phyloP scores from a whole-genome alignment of 1,284 basidiomycete genomes.

The Ustilago nuda region DNA sequence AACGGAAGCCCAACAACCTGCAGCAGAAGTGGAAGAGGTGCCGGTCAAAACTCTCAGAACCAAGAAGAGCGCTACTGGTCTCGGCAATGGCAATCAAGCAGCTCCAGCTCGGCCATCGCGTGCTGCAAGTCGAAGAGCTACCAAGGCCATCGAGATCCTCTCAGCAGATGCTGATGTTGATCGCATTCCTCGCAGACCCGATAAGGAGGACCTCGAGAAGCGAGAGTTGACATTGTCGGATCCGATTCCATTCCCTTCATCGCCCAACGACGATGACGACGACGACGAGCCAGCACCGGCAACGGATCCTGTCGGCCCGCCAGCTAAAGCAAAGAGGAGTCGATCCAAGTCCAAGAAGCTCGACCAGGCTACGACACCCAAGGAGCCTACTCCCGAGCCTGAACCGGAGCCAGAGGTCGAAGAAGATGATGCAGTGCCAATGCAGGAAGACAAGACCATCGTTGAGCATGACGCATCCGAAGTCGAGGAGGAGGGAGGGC shows the following conservation, averaged over 20 bases:
- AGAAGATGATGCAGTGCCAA: constrained; percentile 12
- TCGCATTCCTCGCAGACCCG: constrained; percentile 32
- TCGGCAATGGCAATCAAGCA: constrained; percentile 28
- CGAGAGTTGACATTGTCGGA: constrained; percentile 33
- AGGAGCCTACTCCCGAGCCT: constrained; percentile 9
- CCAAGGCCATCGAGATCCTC: constrained; percentile 37
- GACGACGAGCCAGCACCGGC: constrained; percentile 13
- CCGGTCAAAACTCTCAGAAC: constrained; percentile 22
- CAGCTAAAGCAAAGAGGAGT: constrained; percentile 30
- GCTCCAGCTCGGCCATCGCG: constrained; percentile 24
- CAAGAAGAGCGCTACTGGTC: constrained; percentile 33
- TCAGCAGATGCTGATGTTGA: constrained; percentile 38
- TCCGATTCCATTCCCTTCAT: constrained; percentile 32
- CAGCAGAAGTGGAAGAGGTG: constrained; percentile 9
- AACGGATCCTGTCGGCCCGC: constrained; percentile 18
- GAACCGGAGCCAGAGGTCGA: constrained; percentile 6
- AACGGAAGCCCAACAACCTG: constrained; percentile 2
- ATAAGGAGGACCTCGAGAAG: constrained; percentile 31
- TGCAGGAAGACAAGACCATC: constrained; percentile 24
- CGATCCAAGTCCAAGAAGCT: constrained; percentile 45
- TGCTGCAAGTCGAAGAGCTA: constrained; percentile 43
- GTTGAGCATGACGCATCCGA: constrained; percentile 26
- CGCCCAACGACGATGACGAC: constrained; percentile 11
- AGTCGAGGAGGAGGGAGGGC: constrained; percentile 11
- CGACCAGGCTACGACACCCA: constrained; percentile 15